Evolutionary conservation across 805 yeast species (phyloP), one percentile per base, ranked within the genome.

Genomic region (Starmerella vitae): DNA sequence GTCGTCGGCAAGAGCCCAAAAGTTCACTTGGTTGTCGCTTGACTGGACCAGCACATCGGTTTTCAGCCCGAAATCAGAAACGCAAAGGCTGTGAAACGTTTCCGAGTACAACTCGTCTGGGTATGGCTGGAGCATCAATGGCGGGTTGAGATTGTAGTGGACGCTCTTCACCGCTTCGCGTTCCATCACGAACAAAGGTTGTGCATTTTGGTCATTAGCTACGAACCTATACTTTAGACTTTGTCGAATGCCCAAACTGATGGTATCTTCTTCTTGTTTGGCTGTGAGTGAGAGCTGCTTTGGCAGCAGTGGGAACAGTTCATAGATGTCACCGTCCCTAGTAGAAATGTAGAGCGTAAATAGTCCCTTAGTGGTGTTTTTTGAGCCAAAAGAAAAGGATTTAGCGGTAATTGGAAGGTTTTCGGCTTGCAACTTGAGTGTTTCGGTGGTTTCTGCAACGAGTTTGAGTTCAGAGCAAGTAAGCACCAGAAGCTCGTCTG

Each of bases 301-400:
- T 0, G 86, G 83, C 17, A 71, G 49, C 53, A 76, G 76, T n/a
- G 91, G 91, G 45, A 68, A 72, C 3, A 79, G 58, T 1, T 69
- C 61, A 49, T 67, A 76, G 1, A 80, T 43, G 45, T 78, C 81
- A 12, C 78, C 74, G 38, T 73, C 78, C 8, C 59, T 52, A 8
- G 68, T 67, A 37, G 74, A 49, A 7, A 76, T 52, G 49, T 69
- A 74, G 17, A 79, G 57, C 0, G 80, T 67, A 37, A 78, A 49
- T 3, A 66, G 64, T 10, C 76, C 77, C 15, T 55, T 45, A 1
- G 51, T 48, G 1, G 52, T 55, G 2, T 47, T 53, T 2, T 34
- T 38, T 2, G 72, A 55, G 32, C 77, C 74, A 5, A 13, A 15
- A 36, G 61, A 38, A 45, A n/a, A n/a, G n/a, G n/a, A n/a, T n/a